phyloP scores from a whole-genome alignment of 2,329 filamentous ascomycete species.

The Ramichloridium luteum region DNA sequence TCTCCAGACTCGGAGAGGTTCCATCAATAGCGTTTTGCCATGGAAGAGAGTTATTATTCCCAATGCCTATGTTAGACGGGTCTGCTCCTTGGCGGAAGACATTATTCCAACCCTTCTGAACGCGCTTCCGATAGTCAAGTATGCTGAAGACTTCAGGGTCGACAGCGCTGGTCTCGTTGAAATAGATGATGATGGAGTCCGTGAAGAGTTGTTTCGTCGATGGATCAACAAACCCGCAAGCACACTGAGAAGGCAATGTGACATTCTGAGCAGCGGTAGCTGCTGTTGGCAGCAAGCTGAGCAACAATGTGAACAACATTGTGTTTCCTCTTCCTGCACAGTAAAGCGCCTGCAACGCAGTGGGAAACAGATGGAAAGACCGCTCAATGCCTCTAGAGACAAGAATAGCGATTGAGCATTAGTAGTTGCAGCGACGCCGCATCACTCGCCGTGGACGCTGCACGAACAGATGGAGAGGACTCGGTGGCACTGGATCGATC shows the following conservation, averaged over 20 bases:
- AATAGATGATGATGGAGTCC: constrained; percentile 38
- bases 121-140: constrained; percentile 31
- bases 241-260: constrained; percentile 23
- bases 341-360: no score
- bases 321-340: no score
- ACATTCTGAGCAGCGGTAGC: constrained; percentile 8
- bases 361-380: no score
- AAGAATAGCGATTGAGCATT: no score
- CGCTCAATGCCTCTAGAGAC: no score
- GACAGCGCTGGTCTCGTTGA: constrained; percentile 35
- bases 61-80: constrained; percentile 28
- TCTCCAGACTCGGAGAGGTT: constrained; percentile 12
- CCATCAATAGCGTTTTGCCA: constrained; percentile 14
- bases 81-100: constrained; percentile 34
- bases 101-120: constrained; percentile 37
- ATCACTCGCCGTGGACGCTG: no score
- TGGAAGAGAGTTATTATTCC: constrained; percentile 16
- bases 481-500: no score
- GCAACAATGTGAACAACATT: no score
- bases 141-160: constrained; percentile 27
- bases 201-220: constrained; percentile 31
- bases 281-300: background rate
- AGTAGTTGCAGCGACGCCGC: no score
- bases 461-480: no score
- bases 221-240: constrained; percentile 36